Percentiles rank a stretch among this genome's conserved stretches.
Evolutionary conservation across 345 rosid species (phyloP).

Genomic region (Boechera divaricarpa): DNA sequence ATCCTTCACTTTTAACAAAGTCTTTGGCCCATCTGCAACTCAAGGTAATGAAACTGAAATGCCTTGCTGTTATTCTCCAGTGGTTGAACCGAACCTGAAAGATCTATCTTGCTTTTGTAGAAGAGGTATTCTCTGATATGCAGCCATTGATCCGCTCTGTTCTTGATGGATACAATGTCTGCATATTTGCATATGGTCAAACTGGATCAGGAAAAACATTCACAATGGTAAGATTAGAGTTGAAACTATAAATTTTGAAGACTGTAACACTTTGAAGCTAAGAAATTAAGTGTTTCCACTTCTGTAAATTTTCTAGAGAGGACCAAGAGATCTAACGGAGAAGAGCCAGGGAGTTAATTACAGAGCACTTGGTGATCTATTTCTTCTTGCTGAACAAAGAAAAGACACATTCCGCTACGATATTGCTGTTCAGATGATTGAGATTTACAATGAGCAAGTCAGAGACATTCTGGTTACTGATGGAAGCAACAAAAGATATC

Average conservation of each 20-base stretch:
- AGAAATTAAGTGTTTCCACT: conserved; percentile 6
- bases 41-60: conserved; percentile 59
- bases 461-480: conserved; percentile 84
- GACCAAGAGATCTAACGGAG: conserved; percentile 85
- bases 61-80: conserved; percentile 5
- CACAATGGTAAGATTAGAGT: conserved; percentile 74
- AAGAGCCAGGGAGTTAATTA: conserved; percentile 90
- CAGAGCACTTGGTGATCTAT: conserved; percentile 89
- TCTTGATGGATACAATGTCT: conserved; percentile 95
- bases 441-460: conserved; percentile 97
- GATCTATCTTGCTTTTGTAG: conserved; percentile 54
- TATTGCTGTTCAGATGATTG: conserved; percentile 96
- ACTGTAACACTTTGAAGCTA: background rate
- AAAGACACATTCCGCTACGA: conserved; percentile 73
- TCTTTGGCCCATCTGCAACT: conserved; percentile 84
- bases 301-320: conserved; percentile 60
- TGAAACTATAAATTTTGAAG: conserved; percentile 26
- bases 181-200: conserved; percentile 99
- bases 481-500: conserved; percentile 98
- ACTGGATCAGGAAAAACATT: conserved; percentile 96
- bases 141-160: conserved; percentile 95
- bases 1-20: conserved; percentile 90
- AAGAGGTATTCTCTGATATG: conserved; percentile 95
- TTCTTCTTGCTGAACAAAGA: conserved; percentile 86
- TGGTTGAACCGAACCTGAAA: conserved; percentile 22